Base-by-base conservation (phyloP, 169 alveolate genomes). In the Besnoitia besnoiti region DNA sequence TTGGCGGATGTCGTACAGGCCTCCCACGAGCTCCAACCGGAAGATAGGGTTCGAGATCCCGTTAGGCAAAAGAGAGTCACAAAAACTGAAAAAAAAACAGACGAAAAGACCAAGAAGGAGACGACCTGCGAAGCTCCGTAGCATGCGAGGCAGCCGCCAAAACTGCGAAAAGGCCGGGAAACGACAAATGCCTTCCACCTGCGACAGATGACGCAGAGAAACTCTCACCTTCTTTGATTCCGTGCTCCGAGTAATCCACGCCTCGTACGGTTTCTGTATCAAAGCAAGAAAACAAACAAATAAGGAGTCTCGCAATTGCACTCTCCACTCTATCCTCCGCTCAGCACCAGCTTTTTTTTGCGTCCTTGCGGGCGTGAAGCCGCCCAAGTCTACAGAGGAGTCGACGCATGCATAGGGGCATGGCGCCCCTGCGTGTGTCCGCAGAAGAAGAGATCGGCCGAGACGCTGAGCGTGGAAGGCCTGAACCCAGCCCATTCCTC, bases 241-340 rank as follows among this genome's bases (percentile, higher is more conserved):
- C 27, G 40, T 42, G 59, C 12, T n/a, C 7, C 87, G 40, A n/a
- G 87, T 77, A 40, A 77, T 77, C 87, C 87, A 77, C 21, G 49
- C 87, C 59, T 77, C 87, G 37, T 30, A 77, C 37, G 87, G 87
- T 77, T 42, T 77, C 87, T 77, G 87, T 19, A 39, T 55, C 67
- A 10, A 55, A 49, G 24, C 67, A 55, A 5, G 67, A 5, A 55
- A 55, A 55, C n/a, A n/a, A n/a, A n/a, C n/a, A n/a, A n/a, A n/a
- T n/a, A n/a, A n/a, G n/a, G n/a, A n/a, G n/a, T n/a, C n/a, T n/a
- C n/a, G n/a, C n/a, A n/a, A n/a, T n/a, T n/a, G n/a, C n/a, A n/a
- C n/a, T n/a, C n/a, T n/a, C n/a, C n/a, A n/a, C n/a, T n/a, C n/a
- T n/a, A n/a, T n/a, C n/a, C n/a, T n/a, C n/a, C n/a, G n/a, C n/a